A percentile compares a stretch with the other conserved stretches of the same genome.
These are phyloP conservation scores for Cercospora citrullina DNA, from an alignment of 2,329 filamentous ascomycete species.

Conservation along the genomic window DNA sequence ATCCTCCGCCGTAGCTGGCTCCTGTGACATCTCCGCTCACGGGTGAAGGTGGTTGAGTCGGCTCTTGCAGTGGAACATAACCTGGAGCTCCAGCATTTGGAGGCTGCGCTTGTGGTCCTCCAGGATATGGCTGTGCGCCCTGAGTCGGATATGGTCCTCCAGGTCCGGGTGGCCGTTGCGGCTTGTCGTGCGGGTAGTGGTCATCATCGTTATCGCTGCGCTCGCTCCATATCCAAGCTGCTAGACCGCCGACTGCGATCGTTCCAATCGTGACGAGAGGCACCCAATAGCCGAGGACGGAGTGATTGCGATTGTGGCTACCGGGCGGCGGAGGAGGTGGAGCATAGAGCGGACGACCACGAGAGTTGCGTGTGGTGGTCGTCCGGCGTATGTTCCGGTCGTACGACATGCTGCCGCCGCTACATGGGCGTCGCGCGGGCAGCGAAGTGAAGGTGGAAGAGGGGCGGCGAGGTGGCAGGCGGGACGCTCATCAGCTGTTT, in stretches of 20 bases:
- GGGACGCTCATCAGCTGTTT: constrained; percentile 1
- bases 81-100: constrained; percentile 3
- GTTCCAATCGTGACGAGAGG: constrained; percentile 84
- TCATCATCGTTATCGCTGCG: constrained; percentile 72
- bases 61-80: constrained; percentile 29
- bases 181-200: constrained; percentile 51
- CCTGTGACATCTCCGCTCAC: constrained; percentile 25
- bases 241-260: constrained; percentile 80
- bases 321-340: constrained; percentile 39
- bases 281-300: constrained; percentile 79
- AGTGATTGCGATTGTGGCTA: constrained; percentile 50
- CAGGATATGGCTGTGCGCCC: constrained; percentile 31
- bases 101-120: constrained; percentile 21
- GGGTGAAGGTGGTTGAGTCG: constrained; percentile 30
- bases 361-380: constrained; percentile 51
- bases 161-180: constrained; percentile 33
- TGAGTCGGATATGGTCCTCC: constrained; percentile 27
- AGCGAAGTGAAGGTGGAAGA: constrained; percentile 1
- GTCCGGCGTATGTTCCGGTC: constrained; percentile 51
- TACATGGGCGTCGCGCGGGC: constrained; percentile 11
- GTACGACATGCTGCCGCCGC: constrained; percentile 43
- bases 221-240: constrained; percentile 93
- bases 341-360: constrained; percentile 48
- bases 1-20: constrained; percentile 28
- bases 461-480: background rate